phyloP scores from a whole-genome alignment of 495 filamentous ascomycete species.

The Penicillium chermesinum region DNA sequence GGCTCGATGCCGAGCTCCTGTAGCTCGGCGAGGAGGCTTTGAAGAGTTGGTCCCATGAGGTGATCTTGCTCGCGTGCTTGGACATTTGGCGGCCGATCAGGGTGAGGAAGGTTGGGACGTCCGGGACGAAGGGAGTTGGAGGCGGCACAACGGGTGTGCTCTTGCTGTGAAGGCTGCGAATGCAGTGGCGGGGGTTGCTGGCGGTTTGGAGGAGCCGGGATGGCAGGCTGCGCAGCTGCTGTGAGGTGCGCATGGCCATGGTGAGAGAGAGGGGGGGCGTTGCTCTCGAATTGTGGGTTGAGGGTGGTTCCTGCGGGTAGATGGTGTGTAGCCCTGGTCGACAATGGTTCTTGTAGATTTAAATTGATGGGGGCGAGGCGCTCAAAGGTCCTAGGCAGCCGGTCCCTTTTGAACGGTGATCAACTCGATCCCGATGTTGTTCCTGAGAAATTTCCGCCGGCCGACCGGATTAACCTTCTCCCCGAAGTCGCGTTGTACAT shows the following conservation, averaged over 20 bases:
- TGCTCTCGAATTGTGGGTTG: not conserved
- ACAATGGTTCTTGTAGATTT: not conserved
- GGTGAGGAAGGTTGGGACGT: slow-evolving; percentile 84
- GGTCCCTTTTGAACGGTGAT: not conserved
- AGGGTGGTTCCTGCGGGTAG: not conserved
- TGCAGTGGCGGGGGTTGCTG: slow-evolving; percentile 24
- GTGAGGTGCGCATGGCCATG: slow-evolving; percentile 35
- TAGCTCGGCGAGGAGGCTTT: slow-evolving; percentile 69
- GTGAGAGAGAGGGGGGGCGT: not conserved
- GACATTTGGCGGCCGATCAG: slow-evolving; percentile 83
- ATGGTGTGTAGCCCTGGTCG: not conserved
- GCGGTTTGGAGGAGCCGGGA: slow-evolving; percentile 23
- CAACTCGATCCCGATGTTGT: slow-evolving; percentile 6
- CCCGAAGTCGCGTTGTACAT: slow-evolving; percentile 12
- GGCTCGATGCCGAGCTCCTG: slow-evolving; percentile 81
- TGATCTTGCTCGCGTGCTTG: slow-evolving; percentile 73
- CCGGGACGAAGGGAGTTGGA: slow-evolving; percentile 80
- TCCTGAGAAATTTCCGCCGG: slow-evolving; percentile 34
- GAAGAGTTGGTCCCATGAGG: slow-evolving; percentile 87
- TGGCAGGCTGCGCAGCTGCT: slow-evolving; percentile 23
- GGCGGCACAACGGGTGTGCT: slow-evolving; percentile 48
- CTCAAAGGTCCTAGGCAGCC: not conserved
- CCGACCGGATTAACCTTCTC: slow-evolving; percentile 34
- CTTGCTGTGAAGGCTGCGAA: slow-evolving; percentile 33
- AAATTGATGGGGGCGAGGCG: not conserved